Conservation (phyloP, 129 eudicot species). For the Glebionis coronaria region DNA sequence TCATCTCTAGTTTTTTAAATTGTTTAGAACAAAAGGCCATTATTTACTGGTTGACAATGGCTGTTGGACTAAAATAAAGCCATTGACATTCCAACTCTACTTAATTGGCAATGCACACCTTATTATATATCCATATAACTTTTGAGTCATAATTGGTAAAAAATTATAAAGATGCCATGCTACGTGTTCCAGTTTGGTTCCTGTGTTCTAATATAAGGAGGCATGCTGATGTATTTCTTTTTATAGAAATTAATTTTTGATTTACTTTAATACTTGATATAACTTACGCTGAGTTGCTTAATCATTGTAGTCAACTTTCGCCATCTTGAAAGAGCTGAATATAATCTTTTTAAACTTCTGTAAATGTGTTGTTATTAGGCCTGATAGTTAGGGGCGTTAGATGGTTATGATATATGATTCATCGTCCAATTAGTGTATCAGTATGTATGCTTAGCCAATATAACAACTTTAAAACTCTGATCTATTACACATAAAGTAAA, state of each 20-base stretch:
- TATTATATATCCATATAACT: background rate
- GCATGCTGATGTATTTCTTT: slow-evolving; percentile 26
- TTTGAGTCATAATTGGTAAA: slow-evolving; percentile 3
- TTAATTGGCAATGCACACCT: slow-evolving; percentile 3
- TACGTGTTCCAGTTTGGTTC: slow-evolving; percentile 15
- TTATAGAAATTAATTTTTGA: slow-evolving; percentile 1
- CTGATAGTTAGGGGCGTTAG: background rate
- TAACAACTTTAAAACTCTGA: background rate
- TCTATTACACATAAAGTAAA: background rate
- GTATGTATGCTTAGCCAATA: background rate
- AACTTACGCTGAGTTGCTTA: background rate
- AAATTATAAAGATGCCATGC: slow-evolving; percentile 1
- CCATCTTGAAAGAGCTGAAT: slow-evolving; percentile 12
- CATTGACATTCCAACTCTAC: slow-evolving; percentile 35
- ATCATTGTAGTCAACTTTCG: background rate
- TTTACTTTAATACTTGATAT: background rate
- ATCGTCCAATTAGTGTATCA: no score
- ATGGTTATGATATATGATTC: no score
- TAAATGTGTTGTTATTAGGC: background rate
- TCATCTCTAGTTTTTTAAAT: slow-evolving; percentile 6
- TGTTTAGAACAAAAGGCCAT: slow-evolving; percentile 13
- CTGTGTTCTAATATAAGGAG: slow-evolving; percentile 17
- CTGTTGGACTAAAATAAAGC: slow-evolving; percentile 26
- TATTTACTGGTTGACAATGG: slow-evolving; percentile 30
- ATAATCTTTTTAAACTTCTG: background rate